Evolutionary conservation across 23 red algal species (phyloP).

Genomic region (Pyropia haitanensis): DNA sequence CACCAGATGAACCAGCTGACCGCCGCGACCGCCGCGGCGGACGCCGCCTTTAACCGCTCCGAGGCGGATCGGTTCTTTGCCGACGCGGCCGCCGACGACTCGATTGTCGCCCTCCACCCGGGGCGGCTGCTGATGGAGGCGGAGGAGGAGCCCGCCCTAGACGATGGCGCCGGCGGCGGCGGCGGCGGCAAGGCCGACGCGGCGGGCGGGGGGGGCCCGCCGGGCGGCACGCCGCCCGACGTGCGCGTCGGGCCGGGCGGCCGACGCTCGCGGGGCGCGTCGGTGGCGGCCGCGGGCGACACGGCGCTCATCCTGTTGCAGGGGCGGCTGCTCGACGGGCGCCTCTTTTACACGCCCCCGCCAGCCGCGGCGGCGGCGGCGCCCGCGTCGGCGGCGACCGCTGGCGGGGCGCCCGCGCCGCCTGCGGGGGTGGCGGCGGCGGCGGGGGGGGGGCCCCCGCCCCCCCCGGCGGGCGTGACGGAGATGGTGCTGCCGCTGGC

Average conservation of each 20-base stretch:
- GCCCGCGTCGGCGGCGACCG: no score
- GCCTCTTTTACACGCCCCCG: slow-evolving; percentile 54
- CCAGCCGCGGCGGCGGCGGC: slow-evolving; percentile 7
- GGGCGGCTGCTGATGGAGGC: no score
- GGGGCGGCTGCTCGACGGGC: slow-evolving; percentile 41
- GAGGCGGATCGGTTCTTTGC: slow-evolving; percentile 54
- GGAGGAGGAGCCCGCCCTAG: no score
- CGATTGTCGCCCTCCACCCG: slow-evolving; percentile 4
- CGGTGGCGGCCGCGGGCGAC: neutral
- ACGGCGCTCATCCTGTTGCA: slow-evolving; percentile 36
- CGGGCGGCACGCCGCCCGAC: slow-evolving; percentile 8
- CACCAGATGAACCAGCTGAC: slow-evolving; percentile 6
- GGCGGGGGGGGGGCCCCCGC: no score
- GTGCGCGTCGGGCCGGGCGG: neutral
- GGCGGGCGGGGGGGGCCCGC: no score
- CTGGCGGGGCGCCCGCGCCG: no score
- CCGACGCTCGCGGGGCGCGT: neutral
- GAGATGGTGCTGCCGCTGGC: slow-evolving; percentile 45
- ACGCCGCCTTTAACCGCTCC: slow-evolving; percentile 15
- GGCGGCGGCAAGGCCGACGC: no score
- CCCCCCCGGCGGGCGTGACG: neutral
- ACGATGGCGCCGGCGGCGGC: no score
- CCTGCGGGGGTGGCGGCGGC: no score
- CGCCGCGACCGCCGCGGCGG: neutral
- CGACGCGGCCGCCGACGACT: neutral